Evolutionary conservation across 768 basidiomycete species (phyloP).

Genomic region (Phallus indusiatus): DNA sequence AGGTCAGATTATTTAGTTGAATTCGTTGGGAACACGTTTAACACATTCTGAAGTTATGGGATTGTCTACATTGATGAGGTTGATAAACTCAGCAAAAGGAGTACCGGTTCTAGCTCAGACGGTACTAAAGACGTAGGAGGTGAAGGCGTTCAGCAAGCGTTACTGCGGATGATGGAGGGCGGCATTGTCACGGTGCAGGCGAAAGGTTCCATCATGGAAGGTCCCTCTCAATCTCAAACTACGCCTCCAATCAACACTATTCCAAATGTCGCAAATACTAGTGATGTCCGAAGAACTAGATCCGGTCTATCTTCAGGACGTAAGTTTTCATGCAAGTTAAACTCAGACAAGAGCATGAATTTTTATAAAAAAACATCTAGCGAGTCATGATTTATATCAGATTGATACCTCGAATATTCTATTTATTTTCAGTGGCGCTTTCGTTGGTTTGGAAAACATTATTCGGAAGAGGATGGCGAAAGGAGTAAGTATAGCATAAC

Average conservation of each 20-base stretch:
- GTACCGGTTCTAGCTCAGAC: slow-evolving; percentile 16
- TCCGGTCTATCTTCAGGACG: slow-evolving; percentile 32
- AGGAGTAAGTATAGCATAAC: slow-evolving; percentile 49
- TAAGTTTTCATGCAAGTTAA: slow-evolving; percentile 7
- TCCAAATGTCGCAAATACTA: slow-evolving; percentile 24
- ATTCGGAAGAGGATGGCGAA: slow-evolving; percentile 74
- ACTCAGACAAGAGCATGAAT: neutral
- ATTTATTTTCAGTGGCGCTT: slow-evolving; percentile 94
- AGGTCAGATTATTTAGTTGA: slow-evolving; percentile 36
- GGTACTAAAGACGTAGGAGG: slow-evolving; percentile 84
- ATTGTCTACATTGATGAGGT: slow-evolving; percentile 96
- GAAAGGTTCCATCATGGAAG: slow-evolving; percentile 32
- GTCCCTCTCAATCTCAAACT: neutral
- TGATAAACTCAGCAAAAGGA: slow-evolving; percentile 48
- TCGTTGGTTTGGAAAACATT: slow-evolving; percentile 81
- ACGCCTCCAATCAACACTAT: slow-evolving; percentile 17
- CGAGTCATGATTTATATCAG: slow-evolving; percentile 56
- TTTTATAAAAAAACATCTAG: slow-evolving; percentile 27
- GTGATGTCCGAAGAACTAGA: slow-evolving; percentile 38
- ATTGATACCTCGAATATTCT: slow-evolving; percentile 87
- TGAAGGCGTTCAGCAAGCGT: slow-evolving; percentile 91
- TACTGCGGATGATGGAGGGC: slow-evolving; percentile 92
- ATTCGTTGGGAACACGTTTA: slow-evolving; percentile 5
- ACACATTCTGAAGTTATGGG: slow-evolving; percentile 49
- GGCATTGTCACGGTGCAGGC: slow-evolving; percentile 74